Percentiles rank a stretch among this genome's conserved stretches.
Evolutionary conservation across 371 early-diverging fungal genomes (phyloP).

Genomic region (Actinomortierella ambigua): DNA sequence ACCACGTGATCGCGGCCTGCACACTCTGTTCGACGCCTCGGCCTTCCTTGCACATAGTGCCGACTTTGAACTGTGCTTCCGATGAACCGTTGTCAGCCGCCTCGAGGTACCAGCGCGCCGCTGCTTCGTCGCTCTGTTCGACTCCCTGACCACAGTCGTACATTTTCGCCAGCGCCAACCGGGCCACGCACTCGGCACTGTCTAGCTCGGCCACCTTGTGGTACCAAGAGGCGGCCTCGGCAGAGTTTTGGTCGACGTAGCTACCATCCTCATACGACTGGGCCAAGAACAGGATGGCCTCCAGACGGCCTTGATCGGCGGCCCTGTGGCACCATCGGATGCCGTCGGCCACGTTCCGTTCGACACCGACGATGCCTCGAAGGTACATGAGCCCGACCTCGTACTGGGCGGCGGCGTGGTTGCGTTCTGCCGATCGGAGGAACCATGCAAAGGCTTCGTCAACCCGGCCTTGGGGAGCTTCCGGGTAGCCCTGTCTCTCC

Average conservation of each 20-base stretch:
- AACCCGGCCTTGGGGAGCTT: constrained; percentile 64
- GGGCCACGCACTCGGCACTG: constrained; percentile 84
- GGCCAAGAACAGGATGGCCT: constrained; percentile 82
- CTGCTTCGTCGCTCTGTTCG: constrained; percentile 58
- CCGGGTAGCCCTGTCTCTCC: constrained; percentile 79
- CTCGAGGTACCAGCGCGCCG: constrained; percentile 78
- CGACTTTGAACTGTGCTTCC: constrained; percentile 67
- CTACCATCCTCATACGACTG: constrained; percentile 87
- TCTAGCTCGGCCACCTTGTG: constrained; percentile 71
- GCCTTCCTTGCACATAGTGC: constrained; percentile 83
- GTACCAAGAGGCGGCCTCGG: constrained; percentile 78
- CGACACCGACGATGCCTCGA: too few relatives aligned
- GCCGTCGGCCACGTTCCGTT: constrained; percentile 66
- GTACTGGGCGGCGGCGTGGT: constrained; percentile 74
- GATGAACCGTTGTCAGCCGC: constrained; percentile 79
- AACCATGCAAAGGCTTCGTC: constrained; percentile 80
- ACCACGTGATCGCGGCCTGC: constrained; percentile 72
- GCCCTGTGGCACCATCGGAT: constrained; percentile 72
- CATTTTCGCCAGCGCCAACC: constrained; percentile 75
- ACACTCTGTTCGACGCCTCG: constrained; percentile 74
- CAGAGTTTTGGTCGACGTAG: constrained; percentile 68
- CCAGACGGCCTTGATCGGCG: constrained; percentile 67
- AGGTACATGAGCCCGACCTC: constrained; percentile 86
- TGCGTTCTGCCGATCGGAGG: constrained; percentile 76
- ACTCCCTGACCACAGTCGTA: constrained; percentile 81